phyloP scores from a whole-genome alignment of 345 rosid genomes.

The Viola odorata region DNA sequence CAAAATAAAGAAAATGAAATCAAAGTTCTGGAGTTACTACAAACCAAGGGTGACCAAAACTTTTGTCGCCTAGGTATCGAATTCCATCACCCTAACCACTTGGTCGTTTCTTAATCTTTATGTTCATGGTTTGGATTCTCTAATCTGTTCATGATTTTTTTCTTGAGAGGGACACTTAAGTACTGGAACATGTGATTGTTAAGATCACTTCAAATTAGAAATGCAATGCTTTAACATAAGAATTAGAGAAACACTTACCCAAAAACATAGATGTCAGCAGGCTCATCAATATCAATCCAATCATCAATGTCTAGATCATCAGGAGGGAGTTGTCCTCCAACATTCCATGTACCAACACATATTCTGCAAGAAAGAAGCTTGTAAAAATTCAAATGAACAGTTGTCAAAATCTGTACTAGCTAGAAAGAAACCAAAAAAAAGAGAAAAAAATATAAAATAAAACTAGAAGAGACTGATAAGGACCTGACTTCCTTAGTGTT shows the following conservation, averaged over 20 bases:
- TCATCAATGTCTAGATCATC: constrained; percentile 85
- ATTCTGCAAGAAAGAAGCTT: constrained; percentile 35
- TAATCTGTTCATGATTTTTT: background rate
- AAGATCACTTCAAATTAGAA: background rate
- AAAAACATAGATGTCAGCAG: constrained; percentile 82
- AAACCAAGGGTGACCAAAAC: too few relatives aligned
- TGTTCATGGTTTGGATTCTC: too few relatives aligned
- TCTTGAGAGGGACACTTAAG: background rate
- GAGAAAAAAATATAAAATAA: too few relatives aligned
- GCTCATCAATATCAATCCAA: constrained; percentile 65
- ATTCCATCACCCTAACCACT: too few relatives aligned
- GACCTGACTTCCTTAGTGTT: constrained; percentile 75
- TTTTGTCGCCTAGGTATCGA: too few relatives aligned
- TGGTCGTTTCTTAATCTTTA: too few relatives aligned
- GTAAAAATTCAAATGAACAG: too few relatives aligned
- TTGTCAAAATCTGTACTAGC: too few relatives aligned
- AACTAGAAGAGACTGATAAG: constrained; percentile 2
- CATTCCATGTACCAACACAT: constrained; percentile 88
- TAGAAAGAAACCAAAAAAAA: too few relatives aligned
- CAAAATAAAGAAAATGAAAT: too few relatives aligned
- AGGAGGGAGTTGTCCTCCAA: constrained; percentile 76
- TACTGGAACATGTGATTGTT: background rate
- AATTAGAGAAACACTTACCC: constrained; percentile 42
- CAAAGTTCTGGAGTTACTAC: too few relatives aligned
- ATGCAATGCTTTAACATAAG: background rate